Percentiles rank a stretch among this genome's conserved stretches.
These are phyloP conservation scores for Pichia heedii DNA, from an alignment of 805 yeast species.

Conservation along the genomic window DNA sequence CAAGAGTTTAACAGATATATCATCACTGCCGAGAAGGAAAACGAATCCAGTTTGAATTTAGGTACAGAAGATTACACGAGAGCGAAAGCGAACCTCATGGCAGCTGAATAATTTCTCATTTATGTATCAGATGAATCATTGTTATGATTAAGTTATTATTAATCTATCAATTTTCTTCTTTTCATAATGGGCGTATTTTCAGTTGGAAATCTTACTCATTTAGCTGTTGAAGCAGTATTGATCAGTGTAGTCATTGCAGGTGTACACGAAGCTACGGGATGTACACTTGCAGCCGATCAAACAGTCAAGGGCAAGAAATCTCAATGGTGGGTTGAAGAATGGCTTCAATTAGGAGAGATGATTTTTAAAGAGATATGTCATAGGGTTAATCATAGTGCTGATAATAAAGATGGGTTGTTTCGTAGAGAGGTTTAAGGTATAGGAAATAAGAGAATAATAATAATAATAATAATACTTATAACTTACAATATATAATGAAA, in stretches of 20 bases:
- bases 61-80: no score
- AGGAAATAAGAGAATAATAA: neutral
- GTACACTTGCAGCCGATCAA: neutral
- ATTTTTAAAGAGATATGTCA: neutral
- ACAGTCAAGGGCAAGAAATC: neutral
- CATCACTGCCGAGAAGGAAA: no score
- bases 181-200: neutral
- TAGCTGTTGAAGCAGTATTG: neutral
- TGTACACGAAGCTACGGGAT: neutral
- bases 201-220: neutral
- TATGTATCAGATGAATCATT: no score
- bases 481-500: no score
- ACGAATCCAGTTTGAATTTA: no score
- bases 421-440: neutral
- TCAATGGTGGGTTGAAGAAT: neutral
- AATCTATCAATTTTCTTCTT: no score
- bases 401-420: neutral
- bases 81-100: no score
- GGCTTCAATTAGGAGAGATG: neutral
- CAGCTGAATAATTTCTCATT: no score
- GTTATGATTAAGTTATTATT: no score
- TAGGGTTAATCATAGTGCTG: neutral
- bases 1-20: no score
- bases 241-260: neutral
- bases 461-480: no score